phyloP scores from a whole-genome alignment of 345 rosid genomes.

The Eucalyptus coolabah region DNA sequence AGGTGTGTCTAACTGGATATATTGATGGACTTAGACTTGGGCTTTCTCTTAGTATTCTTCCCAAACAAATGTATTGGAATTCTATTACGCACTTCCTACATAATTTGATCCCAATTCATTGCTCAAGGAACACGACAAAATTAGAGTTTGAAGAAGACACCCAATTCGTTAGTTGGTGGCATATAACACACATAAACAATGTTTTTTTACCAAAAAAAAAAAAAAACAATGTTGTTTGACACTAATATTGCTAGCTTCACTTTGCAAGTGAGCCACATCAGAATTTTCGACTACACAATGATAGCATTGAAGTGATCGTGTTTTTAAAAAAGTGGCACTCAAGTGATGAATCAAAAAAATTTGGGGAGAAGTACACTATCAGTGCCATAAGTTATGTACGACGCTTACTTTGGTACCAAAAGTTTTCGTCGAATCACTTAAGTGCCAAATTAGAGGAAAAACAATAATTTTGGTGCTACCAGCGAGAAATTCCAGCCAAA shows the following conservation, averaged over 20 bases:
- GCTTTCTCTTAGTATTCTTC: too few species aligned
- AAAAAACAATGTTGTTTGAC: background rate
- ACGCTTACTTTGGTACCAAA: too few species aligned
- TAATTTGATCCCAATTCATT: background rate
- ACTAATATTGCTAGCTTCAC: background rate
- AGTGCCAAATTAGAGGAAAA: too few species aligned
- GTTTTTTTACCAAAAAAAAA: background rate
- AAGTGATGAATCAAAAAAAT: background rate
- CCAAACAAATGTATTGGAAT: too few species aligned
- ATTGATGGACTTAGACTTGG: fast-evolving
- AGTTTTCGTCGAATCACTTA: too few species aligned
- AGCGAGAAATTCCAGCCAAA: too few species aligned
- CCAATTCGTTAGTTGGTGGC: background rate
- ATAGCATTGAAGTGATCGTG: background rate
- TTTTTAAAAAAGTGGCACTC: background rate
- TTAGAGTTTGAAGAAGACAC: background rate
- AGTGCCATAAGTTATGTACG: too few species aligned
- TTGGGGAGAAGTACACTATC: too few species aligned
- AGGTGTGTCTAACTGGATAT: too few species aligned
- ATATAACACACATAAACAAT: background rate
- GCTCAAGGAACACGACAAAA: background rate
- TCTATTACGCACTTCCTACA: too few species aligned
- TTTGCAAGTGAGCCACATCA: background rate
- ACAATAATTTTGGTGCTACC: too few species aligned
- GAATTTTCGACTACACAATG: fast-evolving